phyloP scores from a whole-genome alignment of 2,329 filamentous ascomycete genomes.

The Gaeumannomyces sp. region DNA sequence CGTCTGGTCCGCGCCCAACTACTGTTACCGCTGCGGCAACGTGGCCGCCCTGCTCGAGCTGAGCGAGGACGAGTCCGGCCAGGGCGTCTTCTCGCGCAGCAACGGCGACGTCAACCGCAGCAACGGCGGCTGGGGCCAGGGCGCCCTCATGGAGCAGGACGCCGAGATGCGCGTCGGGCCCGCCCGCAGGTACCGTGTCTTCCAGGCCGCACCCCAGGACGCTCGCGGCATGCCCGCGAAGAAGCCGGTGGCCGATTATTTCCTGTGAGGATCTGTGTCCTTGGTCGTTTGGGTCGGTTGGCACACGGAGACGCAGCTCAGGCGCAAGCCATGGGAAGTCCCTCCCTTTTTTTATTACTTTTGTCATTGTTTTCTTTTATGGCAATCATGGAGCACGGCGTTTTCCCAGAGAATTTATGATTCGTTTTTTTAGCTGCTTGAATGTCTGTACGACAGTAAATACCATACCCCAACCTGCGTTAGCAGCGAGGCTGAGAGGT shows the following conservation, averaged over 20 bases:
- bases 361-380: not conserved
- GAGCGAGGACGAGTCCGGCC: slow-evolving; percentile 76
- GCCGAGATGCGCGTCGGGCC: slow-evolving; percentile 55
- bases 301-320: not conserved
- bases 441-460: not conserved
- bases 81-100: slow-evolving; percentile 62
- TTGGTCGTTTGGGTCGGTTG: not conserved
- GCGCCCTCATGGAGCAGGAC: slow-evolving; percentile 43
- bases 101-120: slow-evolving; percentile 63
- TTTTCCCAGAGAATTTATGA: not conserved
- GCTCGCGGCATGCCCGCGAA: slow-evolving; percentile 97
- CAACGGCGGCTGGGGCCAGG: slow-evolving; percentile 37
- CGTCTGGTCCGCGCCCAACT: slow-evolving; percentile 97
- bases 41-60: slow-evolving; percentile 93
- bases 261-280: slow-evolving; percentile 48
- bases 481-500: not conserved
- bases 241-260: slow-evolving; percentile 97
- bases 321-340: not conserved
- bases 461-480: not conserved
- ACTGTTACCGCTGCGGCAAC: slow-evolving; percentile 94
- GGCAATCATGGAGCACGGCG: not conserved
- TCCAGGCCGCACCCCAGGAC: slow-evolving; percentile 94
- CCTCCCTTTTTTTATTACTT: not conserved
- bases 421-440: not conserved
- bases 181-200: slow-evolving; percentile 85